Evolutionary conservation across 2,329 filamentous ascomycete species (phyloP), one percentile per base, ranked within the genome.

Genomic region (Botryotinia convoluta): DNA sequence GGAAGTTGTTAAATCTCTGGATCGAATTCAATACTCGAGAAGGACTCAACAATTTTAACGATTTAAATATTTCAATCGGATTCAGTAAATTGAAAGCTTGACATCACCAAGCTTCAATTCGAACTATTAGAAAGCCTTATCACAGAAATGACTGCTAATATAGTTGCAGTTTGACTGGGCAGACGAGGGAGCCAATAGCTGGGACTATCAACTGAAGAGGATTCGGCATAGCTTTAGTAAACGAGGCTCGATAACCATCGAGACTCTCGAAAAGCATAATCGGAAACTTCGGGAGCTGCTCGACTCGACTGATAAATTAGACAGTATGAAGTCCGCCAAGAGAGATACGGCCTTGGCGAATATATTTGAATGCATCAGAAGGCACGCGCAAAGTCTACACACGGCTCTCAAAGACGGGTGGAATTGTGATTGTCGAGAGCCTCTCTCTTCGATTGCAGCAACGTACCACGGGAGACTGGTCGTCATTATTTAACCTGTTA

Each of bases 131-230:
- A 45, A 45, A 6, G 0, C 5, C 42, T 22, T 29, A 6, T 51
- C 57, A 22, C 54, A 22, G 18, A 39, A 32, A 35, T 71, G 73
- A 39, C 75, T 51, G 10, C 64, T 60, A 54, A 57, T 57, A 60
- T 39, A 26, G n/a, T 42, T 61, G 26, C 59, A 79, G 75, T 72
- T 78, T 69, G 75, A 78, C 29, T 79, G 77, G 77, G 75, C 75
- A 37, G 68, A 72, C 3, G 72, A 77, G 4, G 77, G 75, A 16
- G 74, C 74, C 20, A 76, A 74, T 32, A 67, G 45, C 63, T 78
- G 77, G 76, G 71, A 78, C 35, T 79, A 79, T 42, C 76, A 79
- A 73, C 44, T 76, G 45, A 75, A 77, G 44, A 73, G 77, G 64
- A 76, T 79, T 29, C 73, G 74, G 6, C 62, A 75, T 26, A 77